These are phyloP conservation scores for Colletotrichum liriopes DNA, from an alignment of 2,329 filamentous ascomycete genomes.

Conservation along the genomic window DNA sequence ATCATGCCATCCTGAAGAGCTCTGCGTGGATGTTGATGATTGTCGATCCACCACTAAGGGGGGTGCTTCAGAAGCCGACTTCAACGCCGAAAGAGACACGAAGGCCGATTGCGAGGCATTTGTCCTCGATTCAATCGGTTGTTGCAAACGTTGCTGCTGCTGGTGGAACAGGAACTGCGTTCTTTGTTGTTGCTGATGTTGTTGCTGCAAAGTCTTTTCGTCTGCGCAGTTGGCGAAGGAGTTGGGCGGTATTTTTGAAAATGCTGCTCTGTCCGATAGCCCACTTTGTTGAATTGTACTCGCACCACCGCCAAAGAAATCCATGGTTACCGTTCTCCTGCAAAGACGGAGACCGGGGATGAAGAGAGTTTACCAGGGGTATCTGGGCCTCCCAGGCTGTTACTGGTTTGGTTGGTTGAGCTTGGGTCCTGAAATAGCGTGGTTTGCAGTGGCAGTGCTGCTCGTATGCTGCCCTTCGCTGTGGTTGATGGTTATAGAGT, in stretches of 20 bases:
- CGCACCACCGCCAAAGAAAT: slow-evolving; percentile 3
- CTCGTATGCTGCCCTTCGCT: not conserved
- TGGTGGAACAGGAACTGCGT: not conserved
- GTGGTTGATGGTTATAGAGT: not conserved
- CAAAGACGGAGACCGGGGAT: slow-evolving; percentile 3
- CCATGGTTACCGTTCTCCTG: slow-evolving; percentile 12
- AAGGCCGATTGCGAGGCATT: not conserved
- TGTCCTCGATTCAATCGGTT: not conserved
- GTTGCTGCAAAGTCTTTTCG: not conserved
- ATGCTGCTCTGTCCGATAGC: slow-evolving; percentile 8
- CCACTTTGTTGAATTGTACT: slow-evolving; percentile 32
- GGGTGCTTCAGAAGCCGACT: not conserved
- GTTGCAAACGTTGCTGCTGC: slow-evolving; percentile 7
- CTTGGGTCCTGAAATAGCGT: not conserved
- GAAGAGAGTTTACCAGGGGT: slow-evolving; percentile 21
- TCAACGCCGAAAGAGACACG: not conserved
- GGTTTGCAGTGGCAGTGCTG: not conserved
- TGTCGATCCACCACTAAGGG: not conserved
- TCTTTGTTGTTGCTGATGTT: not conserved
- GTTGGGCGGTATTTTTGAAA: not conserved
- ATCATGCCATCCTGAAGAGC: slow-evolving; percentile 17
- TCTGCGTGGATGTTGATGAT: not conserved
- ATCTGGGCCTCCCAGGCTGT: not conserved
- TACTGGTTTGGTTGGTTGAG: not conserved
- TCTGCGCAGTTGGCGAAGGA: not conserved